Base-by-base conservation (phyloP, 2,329 filamentous ascomycete genomes). In the Diplodia seriata region DNA sequence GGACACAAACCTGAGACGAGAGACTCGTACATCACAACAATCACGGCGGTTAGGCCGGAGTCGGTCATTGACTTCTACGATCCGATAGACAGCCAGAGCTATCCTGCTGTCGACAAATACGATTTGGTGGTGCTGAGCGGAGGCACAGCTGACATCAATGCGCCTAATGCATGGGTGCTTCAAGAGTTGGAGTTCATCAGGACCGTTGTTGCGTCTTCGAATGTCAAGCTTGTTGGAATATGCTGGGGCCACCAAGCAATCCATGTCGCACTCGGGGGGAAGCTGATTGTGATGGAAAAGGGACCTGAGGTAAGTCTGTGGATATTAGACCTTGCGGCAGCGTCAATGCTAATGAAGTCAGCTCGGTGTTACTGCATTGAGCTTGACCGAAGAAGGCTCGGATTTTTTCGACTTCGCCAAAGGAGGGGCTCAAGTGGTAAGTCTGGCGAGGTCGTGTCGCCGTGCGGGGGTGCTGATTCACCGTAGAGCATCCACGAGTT, bases 171-270 rank as follows among this genome's bases (percentile, higher is more conserved):
- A 26, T 68, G 66, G 66, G 66, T 68, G 11, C 51, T 68, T 36
- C 61, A 63, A 49, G 50, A 63, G 49, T 23, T 68, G 26, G 56
- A 68, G 4, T 68, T 68, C 29, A 31, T 68, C 9, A 15, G 57
- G 38, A 29, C 12, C 20, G 47, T n/a, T 1, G 49, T 68, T 26
- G 56, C 56, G 12, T 49, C 51, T 18, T 57, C 64, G 14, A 51
- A 47, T n/a, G 26, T 55, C 23, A 68, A 68, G 7, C 26, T 68
- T 4, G 49, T 68, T 8, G 66, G 66, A 11, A 55, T 68, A 15
- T 68, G 66, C 38, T 68, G 66, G 66, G 66, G 66, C 26, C 66
- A 68, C 50, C 66, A 68, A 29, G 66, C 66, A 11, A 55, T 68
- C 36, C 20, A 68, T 11, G 57, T 68, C 12, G 66, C 66, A 18